phyloP scores from a whole-genome alignment of 805 yeast genomes.

The Yamadazyma scolyti region DNA sequence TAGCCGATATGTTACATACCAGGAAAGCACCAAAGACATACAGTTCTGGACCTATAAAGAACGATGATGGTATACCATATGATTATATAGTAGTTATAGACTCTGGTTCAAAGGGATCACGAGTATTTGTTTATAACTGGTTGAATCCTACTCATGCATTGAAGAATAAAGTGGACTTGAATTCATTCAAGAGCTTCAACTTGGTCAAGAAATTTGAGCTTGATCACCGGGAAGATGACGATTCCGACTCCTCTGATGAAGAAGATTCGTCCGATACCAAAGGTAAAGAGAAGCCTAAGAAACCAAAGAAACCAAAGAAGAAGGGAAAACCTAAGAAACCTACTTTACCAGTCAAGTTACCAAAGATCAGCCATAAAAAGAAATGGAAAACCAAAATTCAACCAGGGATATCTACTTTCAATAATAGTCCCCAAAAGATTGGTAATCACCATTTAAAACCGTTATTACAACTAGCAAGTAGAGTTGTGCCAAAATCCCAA shows the following conservation, averaged over 20 bases:
- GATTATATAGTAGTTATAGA: conserved; percentile 61
- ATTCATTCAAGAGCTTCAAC: conserved; percentile 3
- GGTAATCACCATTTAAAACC: conserved; percentile 50
- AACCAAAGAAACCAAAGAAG: conserved; percentile 1
- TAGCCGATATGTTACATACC: no score
- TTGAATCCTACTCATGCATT: conserved; percentile 34
- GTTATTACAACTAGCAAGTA: conserved; percentile 45
- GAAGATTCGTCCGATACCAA: conserved; percentile 5
- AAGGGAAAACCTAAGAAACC: background rate
- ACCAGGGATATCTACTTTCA: conserved; percentile 58
- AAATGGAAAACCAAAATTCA: conserved; percentile 50
- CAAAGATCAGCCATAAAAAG: conserved; percentile 28
- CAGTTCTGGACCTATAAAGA: conserved; percentile 39
- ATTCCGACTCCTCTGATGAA: conserved; percentile 3
- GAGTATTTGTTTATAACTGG: conserved; percentile 61
- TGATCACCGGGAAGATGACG: conserved; percentile 2
- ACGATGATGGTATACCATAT: conserved; percentile 45
- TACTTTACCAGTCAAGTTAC: conserved; percentile 15
- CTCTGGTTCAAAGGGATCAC: conserved; percentile 63
- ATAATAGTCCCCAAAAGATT: conserved; percentile 43
- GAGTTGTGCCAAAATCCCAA: conserved; percentile 57
- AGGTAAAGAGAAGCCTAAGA: conserved; percentile 31
- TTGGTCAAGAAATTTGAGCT: conserved; percentile 12
- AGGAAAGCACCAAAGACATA: no score
- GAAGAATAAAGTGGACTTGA: conserved; percentile 16